Evolutionary conservation across 2,329 filamentous ascomycete genomes (phyloP).

Genomic region (Cadophora sp.): DNA sequence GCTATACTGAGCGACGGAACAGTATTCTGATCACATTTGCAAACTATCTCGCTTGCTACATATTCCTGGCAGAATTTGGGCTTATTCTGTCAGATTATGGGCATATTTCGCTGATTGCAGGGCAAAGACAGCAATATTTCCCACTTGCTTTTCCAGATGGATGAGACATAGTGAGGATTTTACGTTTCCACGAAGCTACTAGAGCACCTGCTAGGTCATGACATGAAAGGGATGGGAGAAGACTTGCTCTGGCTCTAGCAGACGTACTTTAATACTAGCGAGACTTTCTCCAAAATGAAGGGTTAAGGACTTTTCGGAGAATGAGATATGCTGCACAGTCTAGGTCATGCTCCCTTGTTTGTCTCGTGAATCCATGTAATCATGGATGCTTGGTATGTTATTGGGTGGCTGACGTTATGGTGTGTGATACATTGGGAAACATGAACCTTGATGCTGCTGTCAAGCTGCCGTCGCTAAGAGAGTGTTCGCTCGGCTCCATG

Average conservation of each 20-base stretch:
- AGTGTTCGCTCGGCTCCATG: no score
- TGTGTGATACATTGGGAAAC: no score
- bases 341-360: no score
- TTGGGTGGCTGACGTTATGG: no score
- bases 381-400: no score
- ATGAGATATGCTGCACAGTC: no score
- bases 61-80: neutral
- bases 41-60: neutral
- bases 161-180: neutral
- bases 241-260: neutral
- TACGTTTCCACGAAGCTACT: neutral
- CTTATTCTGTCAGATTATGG: neutral
- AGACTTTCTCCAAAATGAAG: neutral
- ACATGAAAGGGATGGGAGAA: neutral
- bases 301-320: no score
- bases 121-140: neutral
- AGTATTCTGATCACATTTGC: conserved; percentile 71
- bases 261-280: neutral
- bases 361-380: no score
- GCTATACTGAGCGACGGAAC: conserved; percentile 96
- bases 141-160: neutral
- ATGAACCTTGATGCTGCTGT: no score
- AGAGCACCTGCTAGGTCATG: neutral
- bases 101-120: neutral
- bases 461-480: no score